These are phyloP conservation scores for Neurospora terricola DNA, from an alignment of 495 filamentous ascomycete genomes.

Conservation along the genomic window DNA sequence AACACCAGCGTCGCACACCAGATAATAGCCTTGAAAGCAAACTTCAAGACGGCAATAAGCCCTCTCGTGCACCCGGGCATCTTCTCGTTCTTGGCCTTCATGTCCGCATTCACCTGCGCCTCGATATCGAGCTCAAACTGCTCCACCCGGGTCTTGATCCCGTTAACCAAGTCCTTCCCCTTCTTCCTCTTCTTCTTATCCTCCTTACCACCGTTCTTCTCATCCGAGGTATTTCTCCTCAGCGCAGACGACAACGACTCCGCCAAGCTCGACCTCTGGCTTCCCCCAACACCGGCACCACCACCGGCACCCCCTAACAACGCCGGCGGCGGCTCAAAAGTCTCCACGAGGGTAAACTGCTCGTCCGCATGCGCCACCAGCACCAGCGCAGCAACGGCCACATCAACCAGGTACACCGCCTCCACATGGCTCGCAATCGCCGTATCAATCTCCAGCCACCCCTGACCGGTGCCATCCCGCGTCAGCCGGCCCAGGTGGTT, in stretches of 20 bases:
- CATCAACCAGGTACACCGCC: conserved; percentile 67
- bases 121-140: conserved; percentile 48
- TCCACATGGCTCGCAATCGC: conserved; percentile 38
- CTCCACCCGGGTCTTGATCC: conserved; percentile 29
- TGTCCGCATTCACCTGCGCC: conserved; percentile 36
- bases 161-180: neutral
- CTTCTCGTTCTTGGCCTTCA: conserved; percentile 33
- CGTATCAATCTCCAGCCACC: conserved; percentile 45
- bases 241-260: neutral
- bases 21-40: conserved; percentile 36
- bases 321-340: conserved; percentile 43
- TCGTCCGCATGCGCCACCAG: conserved; percentile 59
- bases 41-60: conserved; percentile 28
- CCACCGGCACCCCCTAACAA: conserved; percentile 8
- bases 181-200: conserved; percentile 12
- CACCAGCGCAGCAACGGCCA: conserved; percentile 56
- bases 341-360: conserved; percentile 31
- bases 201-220: conserved; percentile 5
- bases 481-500: conserved; percentile 39
- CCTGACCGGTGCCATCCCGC: conserved; percentile 41
- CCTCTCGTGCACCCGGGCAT: conserved; percentile 28
- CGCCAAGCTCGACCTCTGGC: conserved; percentile 18
- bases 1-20: conserved; percentile 37
- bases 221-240: conserved; percentile 13
- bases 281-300: conserved; percentile 11